phyloP scores from a whole-genome alignment of 768 basidiomycete genomes.

The Sarcomyxa edulis region DNA sequence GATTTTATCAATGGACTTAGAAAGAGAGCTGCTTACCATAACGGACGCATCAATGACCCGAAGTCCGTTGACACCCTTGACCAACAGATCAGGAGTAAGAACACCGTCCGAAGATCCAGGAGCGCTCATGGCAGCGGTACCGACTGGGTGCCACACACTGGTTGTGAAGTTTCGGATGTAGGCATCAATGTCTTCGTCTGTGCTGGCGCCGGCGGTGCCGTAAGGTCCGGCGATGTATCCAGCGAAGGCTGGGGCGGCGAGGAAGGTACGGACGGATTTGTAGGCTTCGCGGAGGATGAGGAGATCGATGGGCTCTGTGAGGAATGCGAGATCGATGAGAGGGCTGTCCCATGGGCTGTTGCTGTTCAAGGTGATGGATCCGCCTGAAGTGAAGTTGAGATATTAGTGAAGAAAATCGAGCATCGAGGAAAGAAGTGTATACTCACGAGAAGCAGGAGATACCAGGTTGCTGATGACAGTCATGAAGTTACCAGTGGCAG shows the following conservation, averaged over 20 bases:
- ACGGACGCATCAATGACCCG: slow-evolving; percentile 35
- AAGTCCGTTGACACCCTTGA: slow-evolving; percentile 28
- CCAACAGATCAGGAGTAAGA: slow-evolving; percentile 23
- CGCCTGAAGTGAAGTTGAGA: slow-evolving; percentile 12
- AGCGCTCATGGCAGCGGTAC: slow-evolving; percentile 22
- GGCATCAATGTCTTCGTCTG: slow-evolving; percentile 21
- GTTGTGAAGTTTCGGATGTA: slow-evolving; percentile 15
- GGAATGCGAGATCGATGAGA: slow-evolving; percentile 39
- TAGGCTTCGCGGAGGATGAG: slow-evolving; percentile 11
- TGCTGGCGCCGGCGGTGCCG: slow-evolving; percentile 13
- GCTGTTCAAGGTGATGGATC: slow-evolving; percentile 25
- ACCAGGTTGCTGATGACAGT: slow-evolving; percentile 14
- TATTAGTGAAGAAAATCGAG: neutral
- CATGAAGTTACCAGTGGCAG: slow-evolving; percentile 12
- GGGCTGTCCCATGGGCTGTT: slow-evolving; percentile 33
- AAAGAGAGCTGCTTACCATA: slow-evolving; percentile 14
- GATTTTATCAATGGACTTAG: neutral
- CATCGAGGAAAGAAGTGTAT: neutral
- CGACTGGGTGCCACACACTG: slow-evolving; percentile 24
- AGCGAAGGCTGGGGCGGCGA: slow-evolving; percentile 11
- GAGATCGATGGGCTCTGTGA: slow-evolving; percentile 16
- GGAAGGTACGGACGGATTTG: slow-evolving; percentile 10
- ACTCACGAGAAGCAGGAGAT: slow-evolving; percentile 19
- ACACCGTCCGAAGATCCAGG: slow-evolving; percentile 13
- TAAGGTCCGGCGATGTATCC: slow-evolving; percentile 12